Conservation (phyloP, 2,329 filamentous ascomycete genomes). For the Phaeosphaeria sp. region DNA sequence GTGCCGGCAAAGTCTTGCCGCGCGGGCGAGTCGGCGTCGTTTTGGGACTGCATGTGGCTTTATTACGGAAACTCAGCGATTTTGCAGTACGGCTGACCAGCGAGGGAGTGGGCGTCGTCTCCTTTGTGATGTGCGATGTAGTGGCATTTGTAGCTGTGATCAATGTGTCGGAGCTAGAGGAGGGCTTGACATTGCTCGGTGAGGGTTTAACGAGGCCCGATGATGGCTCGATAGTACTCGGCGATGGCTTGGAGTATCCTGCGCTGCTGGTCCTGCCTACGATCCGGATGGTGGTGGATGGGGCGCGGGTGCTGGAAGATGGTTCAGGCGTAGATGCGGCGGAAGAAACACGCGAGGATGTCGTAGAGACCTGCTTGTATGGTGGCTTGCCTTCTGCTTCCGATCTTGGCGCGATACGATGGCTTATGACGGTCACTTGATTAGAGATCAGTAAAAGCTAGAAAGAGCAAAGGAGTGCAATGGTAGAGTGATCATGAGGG, state of each 20-base stretch:
- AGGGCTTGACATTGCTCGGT: too few species aligned
- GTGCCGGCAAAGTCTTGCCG: slow-evolving; percentile 24
- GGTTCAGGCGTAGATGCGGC: too few species aligned
- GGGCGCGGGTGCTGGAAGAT: too few species aligned
- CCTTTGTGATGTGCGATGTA: neutral
- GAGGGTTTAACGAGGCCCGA: too few species aligned
- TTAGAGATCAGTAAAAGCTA: slow-evolving; percentile 31
- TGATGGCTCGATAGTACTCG: too few species aligned
- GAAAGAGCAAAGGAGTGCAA: slow-evolving; percentile 16
- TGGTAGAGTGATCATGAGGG: slow-evolving; percentile 37
- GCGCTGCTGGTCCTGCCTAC: neutral
- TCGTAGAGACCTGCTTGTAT: neutral
- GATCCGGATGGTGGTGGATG: neutral
- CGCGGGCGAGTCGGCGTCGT: slow-evolving; percentile 24
- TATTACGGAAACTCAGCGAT: slow-evolving; percentile 14
- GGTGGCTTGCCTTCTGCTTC: neutral
- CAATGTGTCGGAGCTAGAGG: slow-evolving; percentile 6
- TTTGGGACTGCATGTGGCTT: slow-evolving; percentile 12
- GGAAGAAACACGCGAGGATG: neutral
- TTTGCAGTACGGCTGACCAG: slow-evolving; percentile 13
- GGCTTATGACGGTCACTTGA: slow-evolving; percentile 25
- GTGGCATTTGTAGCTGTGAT: neutral
- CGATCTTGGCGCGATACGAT: slow-evolving; percentile 31
- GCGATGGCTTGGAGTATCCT: neutral
- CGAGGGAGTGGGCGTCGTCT: neutral